Evolutionary conservation across 139 green algal species (phyloP).

Genomic region (Chara braunii): DNA sequence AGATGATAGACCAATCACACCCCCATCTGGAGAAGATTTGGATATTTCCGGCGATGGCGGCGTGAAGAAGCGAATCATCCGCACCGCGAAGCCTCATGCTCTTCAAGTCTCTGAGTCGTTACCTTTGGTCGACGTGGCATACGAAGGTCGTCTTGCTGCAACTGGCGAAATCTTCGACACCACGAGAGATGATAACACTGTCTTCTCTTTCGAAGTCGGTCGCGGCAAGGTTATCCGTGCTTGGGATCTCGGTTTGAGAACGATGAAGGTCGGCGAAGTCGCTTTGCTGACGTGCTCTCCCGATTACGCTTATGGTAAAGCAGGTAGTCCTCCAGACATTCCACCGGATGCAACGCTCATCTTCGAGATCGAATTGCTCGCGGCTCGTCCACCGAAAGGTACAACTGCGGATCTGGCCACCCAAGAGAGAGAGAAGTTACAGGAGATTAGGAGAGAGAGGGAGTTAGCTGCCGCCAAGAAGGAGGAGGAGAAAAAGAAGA

Average conservation of each 20-base stretch:
- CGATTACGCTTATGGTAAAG: slow-evolving; percentile 41
- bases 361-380: slow-evolving; percentile 37
- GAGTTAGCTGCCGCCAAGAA: slow-evolving; percentile 24
- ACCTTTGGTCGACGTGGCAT: slow-evolving; percentile 26
- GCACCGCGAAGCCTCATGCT: slow-evolving; percentile 21
- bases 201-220: slow-evolving; percentile 34
- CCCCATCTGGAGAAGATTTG: neutral
- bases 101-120: slow-evolving; percentile 20
- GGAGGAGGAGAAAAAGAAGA: slow-evolving; percentile 39
- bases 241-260: slow-evolving; percentile 36
- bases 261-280: slow-evolving; percentile 37
- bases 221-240: slow-evolving; percentile 25
- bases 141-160: slow-evolving; percentile 20
- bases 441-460: slow-evolving; percentile 27
- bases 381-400: slow-evolving; percentile 17
- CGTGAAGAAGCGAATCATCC: slow-evolving; percentile 22
- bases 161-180: slow-evolving; percentile 36
- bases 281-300: slow-evolving; percentile 19
- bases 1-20: too few relatives aligned
- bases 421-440: slow-evolving; percentile 32
- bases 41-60: slow-evolving; percentile 27
- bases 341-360: slow-evolving; percentile 29
- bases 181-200: slow-evolving; percentile 27
- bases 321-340: slow-evolving; percentile 32
- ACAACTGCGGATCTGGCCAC: neutral